Base-by-base conservation (phyloP, 1,139 yeast species). In the Eremothecium cymbalariae region DNA sequence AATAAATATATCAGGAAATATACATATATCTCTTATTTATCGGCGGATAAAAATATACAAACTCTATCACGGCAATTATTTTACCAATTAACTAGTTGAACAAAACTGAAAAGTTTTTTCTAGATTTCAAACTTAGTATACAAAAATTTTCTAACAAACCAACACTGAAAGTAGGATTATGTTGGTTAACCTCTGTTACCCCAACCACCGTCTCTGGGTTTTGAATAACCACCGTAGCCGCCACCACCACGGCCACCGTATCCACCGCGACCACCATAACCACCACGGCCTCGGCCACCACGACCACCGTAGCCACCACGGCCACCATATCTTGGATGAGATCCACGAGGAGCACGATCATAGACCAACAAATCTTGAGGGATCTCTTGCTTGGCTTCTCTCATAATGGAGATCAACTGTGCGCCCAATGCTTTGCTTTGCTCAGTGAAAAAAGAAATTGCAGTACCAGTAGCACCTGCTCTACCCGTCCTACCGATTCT, bases 401-500 rank as follows among this genome's bases (percentile, higher is more conserved):
- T 74, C 72, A 90, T 73, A 53, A 90, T 88, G 55, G 83, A 81
- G 54, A 90, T 74, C 60, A 90, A 73, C 56, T 86, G 94, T 52
- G 85, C 83, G 50, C 98, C 97, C 64, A 86, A 74, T 65, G 81
- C 77, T 54, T 82, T 68, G 70, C 85, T 84, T 47, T 72, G 88
- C 47, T 78, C 83, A 39, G 97, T 86, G 73, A 90, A 90, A 64
- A 90, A 76, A 8, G 98, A 86, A 48, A 88, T 77, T 41, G 98
- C 96, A 45, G 94, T 86, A 71, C 98, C 98, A 44, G 72, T 70
- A 46, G 85, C 77, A 63, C 97, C 97, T 48, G 96, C 98, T 76
- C 98, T 85, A 62, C 98, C 98, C 45, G 97, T 88, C 78, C 98
- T 85, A 61, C 96, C 96, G 39, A 63, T 63, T 57, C 67, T 59